These are phyloP conservation scores for Cydonia oblonga DNA, from an alignment of 331 rosid genomes.

Conservation along the genomic window DNA sequence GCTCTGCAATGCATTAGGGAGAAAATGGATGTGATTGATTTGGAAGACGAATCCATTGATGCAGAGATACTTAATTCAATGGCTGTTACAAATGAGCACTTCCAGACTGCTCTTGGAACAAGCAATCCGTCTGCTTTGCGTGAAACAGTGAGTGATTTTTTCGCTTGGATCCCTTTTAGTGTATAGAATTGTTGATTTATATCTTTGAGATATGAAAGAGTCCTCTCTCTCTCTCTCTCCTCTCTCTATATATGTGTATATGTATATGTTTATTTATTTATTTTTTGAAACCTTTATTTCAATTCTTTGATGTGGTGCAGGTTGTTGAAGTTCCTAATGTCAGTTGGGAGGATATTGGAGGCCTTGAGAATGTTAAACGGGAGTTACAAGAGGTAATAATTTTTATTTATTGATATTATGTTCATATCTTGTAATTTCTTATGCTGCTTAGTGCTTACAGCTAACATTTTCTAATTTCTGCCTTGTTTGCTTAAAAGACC, in stretches of 20 bases:
- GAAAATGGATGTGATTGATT: constrained; percentile 54
- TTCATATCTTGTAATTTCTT: background rate
- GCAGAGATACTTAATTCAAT: constrained; percentile 44
- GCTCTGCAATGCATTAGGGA: constrained; percentile 54
- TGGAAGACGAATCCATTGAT: constrained; percentile 50
- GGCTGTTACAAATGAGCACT: constrained; percentile 52
- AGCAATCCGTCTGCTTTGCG: constrained; percentile 58
- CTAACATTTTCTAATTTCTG: background rate
- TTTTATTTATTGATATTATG: background rate
- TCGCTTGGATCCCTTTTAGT: background rate
- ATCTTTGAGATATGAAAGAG: background rate
- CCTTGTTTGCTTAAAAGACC: constrained; percentile 26
- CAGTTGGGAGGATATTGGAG: constrained; percentile 58
- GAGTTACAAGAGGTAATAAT: constrained; percentile 57
- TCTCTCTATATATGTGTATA: no score
- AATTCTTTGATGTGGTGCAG: constrained; percentile 17
- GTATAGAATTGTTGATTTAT: background rate
- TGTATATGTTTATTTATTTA: no score
- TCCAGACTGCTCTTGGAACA: constrained; percentile 50
- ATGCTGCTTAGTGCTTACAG: background rate
- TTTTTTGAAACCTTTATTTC: no score
- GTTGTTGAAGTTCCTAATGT: constrained; percentile 59
- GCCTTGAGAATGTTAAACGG: constrained; percentile 67
- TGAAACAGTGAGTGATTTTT: constrained; percentile 32
- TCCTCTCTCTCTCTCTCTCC: background rate